phyloP scores from a whole-genome alignment of 2,329 filamentous ascomycete genomes.

The Colletotrichum truncatum region DNA sequence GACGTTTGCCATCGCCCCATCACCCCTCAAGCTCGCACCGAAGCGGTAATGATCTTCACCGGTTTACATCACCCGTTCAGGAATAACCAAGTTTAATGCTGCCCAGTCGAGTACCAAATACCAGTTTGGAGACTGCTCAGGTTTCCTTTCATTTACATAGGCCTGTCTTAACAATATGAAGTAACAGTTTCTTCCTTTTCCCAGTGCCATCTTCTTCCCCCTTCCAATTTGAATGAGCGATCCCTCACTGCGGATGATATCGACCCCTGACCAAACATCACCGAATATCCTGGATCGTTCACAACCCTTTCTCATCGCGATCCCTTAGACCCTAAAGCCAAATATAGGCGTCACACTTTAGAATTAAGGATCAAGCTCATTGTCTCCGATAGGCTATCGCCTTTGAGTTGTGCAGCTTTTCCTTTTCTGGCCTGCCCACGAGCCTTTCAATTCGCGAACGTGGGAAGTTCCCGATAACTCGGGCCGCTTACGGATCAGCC shows the following conservation, averaged over 20 bases:
- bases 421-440: slow-evolving; percentile 1
- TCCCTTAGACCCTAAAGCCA: background rate
- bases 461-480: background rate
- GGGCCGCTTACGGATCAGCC: background rate
- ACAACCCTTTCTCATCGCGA: background rate
- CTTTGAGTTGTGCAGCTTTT: background rate
- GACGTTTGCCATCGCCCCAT: slow-evolving; percentile 22
- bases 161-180: slow-evolving; percentile 7
- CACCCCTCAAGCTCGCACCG: background rate
- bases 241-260: background rate
- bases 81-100: slow-evolving; percentile 17
- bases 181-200: background rate
- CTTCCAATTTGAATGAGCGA: background rate
- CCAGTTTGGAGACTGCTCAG: background rate
- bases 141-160: no score
- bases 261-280: background rate
- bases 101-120: slow-evolving; percentile 14
- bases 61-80: slow-evolving; percentile 17
- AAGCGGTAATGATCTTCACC: slow-evolving; percentile 13
- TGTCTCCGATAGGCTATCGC: background rate
- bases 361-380: background rate
- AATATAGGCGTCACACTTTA: slow-evolving; percentile 5
- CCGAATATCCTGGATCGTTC: background rate
- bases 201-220: background rate
- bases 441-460: background rate